Conservation (phyloP, 768 basidiomycete genomes). For the Trametes villosa region DNA sequence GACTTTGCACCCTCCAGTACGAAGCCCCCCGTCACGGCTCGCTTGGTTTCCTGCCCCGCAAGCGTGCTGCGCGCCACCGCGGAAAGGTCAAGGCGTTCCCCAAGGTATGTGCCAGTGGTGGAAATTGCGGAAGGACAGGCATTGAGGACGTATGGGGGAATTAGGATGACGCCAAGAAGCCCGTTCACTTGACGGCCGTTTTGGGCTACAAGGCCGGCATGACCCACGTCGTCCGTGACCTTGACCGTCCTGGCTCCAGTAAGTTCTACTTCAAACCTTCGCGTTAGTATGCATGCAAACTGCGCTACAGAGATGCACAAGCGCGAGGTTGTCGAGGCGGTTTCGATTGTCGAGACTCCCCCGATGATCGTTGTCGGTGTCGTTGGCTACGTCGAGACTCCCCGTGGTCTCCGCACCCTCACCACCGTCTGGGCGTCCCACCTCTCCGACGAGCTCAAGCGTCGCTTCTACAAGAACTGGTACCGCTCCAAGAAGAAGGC, state of each 20-base stretch:
- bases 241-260: conserved; percentile 99
- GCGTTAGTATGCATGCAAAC: neutral
- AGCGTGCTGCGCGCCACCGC: conserved; percentile 95
- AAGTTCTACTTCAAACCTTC: conserved; percentile 42
- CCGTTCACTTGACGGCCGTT: conserved; percentile 95
- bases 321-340: conserved; percentile 98
- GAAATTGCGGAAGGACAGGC: neutral
- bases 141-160: conserved; percentile 2
- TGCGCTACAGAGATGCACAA: conserved; percentile 93
- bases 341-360: conserved; percentile 94
- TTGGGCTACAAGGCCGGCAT: conserved; percentile 99
- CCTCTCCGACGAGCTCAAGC: conserved; percentile 96
- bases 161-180: conserved; percentile 99
- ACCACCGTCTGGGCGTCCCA: conserved; percentile 99
- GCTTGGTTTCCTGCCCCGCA: conserved; percentile 95
- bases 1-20: conserved; percentile 57
- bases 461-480: conserved; percentile 99
- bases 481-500: conserved; percentile 99
- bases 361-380: conserved; percentile 97
- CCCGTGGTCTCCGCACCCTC: conserved; percentile 96
- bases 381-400: conserved; percentile 99
- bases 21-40: conserved; percentile 99
- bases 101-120: conserved; percentile 61
- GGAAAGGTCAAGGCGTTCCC: conserved; percentile 99
- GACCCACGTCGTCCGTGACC: conserved; percentile 99